These are phyloP conservation scores for Panicum virgatum DNA, from an alignment of 202 grass and related monocot genomes.

Conservation along the genomic window DNA sequence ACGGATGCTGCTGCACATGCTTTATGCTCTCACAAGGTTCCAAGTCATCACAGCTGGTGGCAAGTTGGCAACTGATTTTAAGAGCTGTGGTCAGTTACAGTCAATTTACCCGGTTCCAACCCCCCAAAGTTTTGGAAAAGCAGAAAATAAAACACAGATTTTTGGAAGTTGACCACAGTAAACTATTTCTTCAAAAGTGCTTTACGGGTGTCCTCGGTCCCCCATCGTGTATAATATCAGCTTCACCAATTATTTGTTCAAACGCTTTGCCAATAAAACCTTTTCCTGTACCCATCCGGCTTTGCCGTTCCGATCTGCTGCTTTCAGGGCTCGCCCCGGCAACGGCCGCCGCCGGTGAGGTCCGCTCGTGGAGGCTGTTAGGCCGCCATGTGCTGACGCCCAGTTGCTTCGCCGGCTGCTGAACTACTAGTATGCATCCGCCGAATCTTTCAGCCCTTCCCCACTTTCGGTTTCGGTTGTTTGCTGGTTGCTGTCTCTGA, in stretches of 20 bases:
- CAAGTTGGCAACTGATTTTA: background rate
- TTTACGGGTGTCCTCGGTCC: slow-evolving; percentile 13
- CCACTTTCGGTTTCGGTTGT: slow-evolving; percentile 34
- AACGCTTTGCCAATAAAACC: slow-evolving; percentile 4
- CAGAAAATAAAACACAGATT: slow-evolving; percentile 28
- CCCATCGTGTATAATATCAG: slow-evolving; percentile 40
- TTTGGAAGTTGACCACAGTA: slow-evolving; percentile 35
- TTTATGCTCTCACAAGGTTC: slow-evolving; percentile 3
- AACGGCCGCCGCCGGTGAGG: background rate
- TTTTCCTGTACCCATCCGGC: background rate
- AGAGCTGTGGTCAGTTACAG: background rate
- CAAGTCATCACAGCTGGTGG: slow-evolving; percentile 3
- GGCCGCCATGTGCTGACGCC: slow-evolving; percentile 34
- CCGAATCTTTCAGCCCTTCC: background rate
- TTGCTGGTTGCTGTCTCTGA: slow-evolving; percentile 38
- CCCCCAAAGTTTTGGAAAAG: slow-evolving; percentile 54
- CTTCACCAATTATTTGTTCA: slow-evolving; percentile 44
- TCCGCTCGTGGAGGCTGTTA: slow-evolving; percentile 24
- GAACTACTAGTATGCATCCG: background rate
- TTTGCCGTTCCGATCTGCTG: slow-evolving; percentile 22
- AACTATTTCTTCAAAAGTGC: slow-evolving; percentile 24
- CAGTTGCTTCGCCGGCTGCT: slow-evolving; percentile 26
- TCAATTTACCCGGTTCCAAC: background rate
- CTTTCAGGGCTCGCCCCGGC: slow-evolving; percentile 1
- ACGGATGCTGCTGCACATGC: background rate